Conservation (phyloP, 768 basidiomycete genomes). For the Macrolepiota dolichaula region DNA sequence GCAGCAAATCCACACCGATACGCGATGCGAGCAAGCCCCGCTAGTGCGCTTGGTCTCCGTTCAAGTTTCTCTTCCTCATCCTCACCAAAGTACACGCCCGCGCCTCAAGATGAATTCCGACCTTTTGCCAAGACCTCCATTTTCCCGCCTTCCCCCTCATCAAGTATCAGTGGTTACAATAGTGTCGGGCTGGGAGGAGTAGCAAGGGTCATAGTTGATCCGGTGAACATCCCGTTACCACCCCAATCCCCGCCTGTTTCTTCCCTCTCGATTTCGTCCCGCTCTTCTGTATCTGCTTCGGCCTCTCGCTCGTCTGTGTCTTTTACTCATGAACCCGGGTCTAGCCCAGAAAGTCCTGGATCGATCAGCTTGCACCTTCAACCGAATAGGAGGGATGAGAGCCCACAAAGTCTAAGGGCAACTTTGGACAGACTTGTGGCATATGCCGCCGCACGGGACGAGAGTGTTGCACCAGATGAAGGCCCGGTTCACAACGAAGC, state of each 20-base stretch:
- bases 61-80: constrained; percentile 24
- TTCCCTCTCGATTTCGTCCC: constrained; percentile 72
- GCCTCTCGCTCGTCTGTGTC: constrained; percentile 48
- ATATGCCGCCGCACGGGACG: constrained; percentile 25
- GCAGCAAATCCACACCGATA: constrained; percentile 62
- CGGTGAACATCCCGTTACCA: constrained; percentile 55
- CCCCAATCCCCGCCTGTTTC: constrained; percentile 72
- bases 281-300: constrained; percentile 45
- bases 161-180: constrained; percentile 14
- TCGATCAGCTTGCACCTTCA: not conserved
- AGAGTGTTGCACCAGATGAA: not conserved
- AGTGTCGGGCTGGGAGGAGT: not conserved
- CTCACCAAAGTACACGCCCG: constrained; percentile 8
- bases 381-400: constrained; percentile 12
- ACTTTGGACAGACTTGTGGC: constrained; percentile 42
- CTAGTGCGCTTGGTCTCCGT: constrained; percentile 24
- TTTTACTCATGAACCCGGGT: constrained; percentile 32
- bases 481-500: constrained; percentile 9
- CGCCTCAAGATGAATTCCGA: constrained; percentile 13
- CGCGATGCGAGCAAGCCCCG: constrained; percentile 27
- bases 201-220: constrained; percentile 43
- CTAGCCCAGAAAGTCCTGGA: constrained; percentile 28
- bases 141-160: constrained; percentile 8
- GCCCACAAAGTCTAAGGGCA: constrained; percentile 24
- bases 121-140: constrained; percentile 12